phyloP scores from a whole-genome alignment of 768 basidiomycete genomes.

The Lactarius tabidus region DNA sequence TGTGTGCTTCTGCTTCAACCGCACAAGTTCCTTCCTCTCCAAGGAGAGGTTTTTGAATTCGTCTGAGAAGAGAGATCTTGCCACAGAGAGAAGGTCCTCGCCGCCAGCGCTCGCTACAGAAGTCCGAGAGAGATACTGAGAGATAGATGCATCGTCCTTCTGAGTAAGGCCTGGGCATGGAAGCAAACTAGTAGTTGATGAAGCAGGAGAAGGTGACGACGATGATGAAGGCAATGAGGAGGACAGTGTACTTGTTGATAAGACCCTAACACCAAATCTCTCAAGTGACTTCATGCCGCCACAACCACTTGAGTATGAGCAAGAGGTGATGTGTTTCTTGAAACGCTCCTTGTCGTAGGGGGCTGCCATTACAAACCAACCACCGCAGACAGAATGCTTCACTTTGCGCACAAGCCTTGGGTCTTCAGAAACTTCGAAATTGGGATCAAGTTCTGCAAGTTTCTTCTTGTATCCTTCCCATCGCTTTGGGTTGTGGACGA shows the following conservation, averaged over 20 bases:
- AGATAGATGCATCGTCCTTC: not conserved
- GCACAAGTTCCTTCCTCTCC: not conserved
- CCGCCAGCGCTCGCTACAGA: not conserved
- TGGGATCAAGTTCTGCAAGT: not conserved
- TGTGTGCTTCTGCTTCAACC: not conserved
- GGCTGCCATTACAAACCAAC: not conserved
- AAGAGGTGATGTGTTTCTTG: not conserved
- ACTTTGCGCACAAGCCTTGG: not conserved
- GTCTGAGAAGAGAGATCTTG: not conserved
- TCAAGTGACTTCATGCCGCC: not conserved
- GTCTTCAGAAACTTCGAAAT: not conserved
- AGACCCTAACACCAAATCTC: not conserved
- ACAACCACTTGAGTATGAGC: not conserved
- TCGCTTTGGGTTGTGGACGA: not conserved
- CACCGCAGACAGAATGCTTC: not conserved
- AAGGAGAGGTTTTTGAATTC: not conserved
- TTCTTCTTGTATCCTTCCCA: not conserved
- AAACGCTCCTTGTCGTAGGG: not conserved
- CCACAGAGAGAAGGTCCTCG: not conserved
- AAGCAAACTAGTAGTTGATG: not conserved
- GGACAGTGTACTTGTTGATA: not conserved
- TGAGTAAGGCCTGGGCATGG: not conserved
- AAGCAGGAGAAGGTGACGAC: too few species aligned
- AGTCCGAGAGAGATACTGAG: not conserved
- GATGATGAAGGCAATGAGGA: not conserved